Evolutionary conservation across 2,329 filamentous ascomycete genomes (phyloP), one percentile per base, ranked within the genome.

Genomic region (Metarhizium sp.): DNA sequence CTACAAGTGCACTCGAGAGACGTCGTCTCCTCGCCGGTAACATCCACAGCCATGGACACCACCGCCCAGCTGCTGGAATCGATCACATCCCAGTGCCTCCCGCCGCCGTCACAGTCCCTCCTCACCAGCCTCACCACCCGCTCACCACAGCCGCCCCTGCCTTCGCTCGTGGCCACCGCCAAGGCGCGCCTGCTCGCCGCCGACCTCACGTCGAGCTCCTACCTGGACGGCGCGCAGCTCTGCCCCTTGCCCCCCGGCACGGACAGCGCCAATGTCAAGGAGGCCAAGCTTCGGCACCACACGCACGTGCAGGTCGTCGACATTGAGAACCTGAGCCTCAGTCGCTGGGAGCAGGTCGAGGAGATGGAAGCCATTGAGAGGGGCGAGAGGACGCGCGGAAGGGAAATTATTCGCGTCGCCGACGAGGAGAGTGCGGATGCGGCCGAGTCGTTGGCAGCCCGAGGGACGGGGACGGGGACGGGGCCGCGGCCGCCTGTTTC

Each of bases 291-390:
- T 0, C 58, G 73, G 0, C 77, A 77, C 1, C 81, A 89, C 36
- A 76, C 92, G 1, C 76, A 86, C 3, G 86, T 94, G 1, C 94
- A 97, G 69, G 81, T 97, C 1, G 73, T 96, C 1, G 91, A 95
- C 63, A 77, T 97, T 7, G 87, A 95, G 66, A 92, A 97, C 66
- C 79, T 97, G 20, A 80, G 85, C 2, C 78, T 81, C 53, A 90
- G 87, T 62, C 80, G 87, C 52, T 95, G 92, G 90, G 86, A 90
- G 60, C 90, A 96, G 69, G 80, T 96, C 36, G 90, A 96, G 68
- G 84, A 85, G 38, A 82, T 94, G 6, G 88, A 92, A 69, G 80
- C 84, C 47, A 75, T 84, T 48, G 84, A 87, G 64, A 78, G 87
- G 13, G 89, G 89, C 1, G 88, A 92, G 71, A 81, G 76, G 60